Base-by-base conservation (phyloP, 352 stramenopile species). In the Saprolegnia parasitica region DNA sequence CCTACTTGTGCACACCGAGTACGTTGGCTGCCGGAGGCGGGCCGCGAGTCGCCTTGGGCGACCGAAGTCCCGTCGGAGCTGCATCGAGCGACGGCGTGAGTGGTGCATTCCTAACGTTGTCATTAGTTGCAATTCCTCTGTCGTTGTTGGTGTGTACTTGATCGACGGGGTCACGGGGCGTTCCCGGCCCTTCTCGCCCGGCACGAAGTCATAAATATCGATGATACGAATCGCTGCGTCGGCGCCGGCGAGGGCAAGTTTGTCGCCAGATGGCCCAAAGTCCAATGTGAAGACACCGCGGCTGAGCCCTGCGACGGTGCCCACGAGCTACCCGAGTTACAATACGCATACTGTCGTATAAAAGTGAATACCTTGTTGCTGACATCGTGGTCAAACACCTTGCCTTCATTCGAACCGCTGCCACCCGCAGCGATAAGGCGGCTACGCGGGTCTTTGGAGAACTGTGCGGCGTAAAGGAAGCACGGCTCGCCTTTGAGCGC, bases 181-280 rank as follows among this genome's bases (percentile, higher is more conserved):
- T 60, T 95, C 86, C 42, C 86, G 83, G 8, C 67, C 76, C 56
- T 86, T 91, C 58, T 90, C 81, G 32, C 81, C 81, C 16, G 80
- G 79, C 39, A 88, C 63, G 50, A 88, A 81, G 72, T 94, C 84
- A 72, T 93, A 88, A 26, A 96, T 81, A 67, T 96, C 87, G 56
- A 96, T 94, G 72, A 96, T 94, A 29, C 89, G 84, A 74, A 96
- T 96, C 9, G 88, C 87, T 9, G 86, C 76, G 57, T 96, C 88
- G 16, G 86, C 89, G 4, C 89, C 87, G 29, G 81, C 88, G 35
- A 96, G 87, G 3, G 91, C 88, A 72, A 96, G 81, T 66, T 96
- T 95, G 71, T 91, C 80, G 24, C 80, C 84, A 9, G 73, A 63
- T 0, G 84, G 77, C 11, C 81, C 73, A 73, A 96, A 96, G 66